phyloP scores from a whole-genome alignment of 805 yeast species.

The Schizosaccharomyces pombe region DNA sequence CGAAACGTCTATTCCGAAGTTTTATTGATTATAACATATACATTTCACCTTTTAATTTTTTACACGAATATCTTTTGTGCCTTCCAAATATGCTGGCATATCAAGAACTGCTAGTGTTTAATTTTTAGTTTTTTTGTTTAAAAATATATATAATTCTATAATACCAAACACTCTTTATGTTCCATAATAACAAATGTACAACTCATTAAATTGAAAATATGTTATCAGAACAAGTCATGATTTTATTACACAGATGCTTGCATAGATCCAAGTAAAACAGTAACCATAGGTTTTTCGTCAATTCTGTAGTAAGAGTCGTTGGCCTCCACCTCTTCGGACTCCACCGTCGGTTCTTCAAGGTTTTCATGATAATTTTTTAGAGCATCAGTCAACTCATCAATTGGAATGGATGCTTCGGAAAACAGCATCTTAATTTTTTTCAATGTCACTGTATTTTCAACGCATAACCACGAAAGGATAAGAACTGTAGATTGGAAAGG shows the following conservation, averaged over 20 bases:
- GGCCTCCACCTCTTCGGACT: neutral
- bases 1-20: neutral
- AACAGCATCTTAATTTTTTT: neutral
- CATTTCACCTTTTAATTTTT: neutral
- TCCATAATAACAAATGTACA: too few relatives aligned
- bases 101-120: too few relatives aligned
- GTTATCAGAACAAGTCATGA: too few relatives aligned
- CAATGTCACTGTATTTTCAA: constrained; percentile 9
- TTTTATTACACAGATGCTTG: too few relatives aligned
- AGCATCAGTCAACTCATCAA: neutral
- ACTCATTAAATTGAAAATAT: too few relatives aligned
- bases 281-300: neutral
- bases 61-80: too few relatives aligned
- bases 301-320: neutral
- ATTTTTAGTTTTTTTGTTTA: too few relatives aligned
- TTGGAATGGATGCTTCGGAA: neutral
- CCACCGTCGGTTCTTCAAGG: neutral
- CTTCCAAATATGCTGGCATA: too few relatives aligned
- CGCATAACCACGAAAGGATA: constrained; percentile 10
- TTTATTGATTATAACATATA: neutral
- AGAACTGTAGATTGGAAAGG: constrained; percentile 9
- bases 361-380: neutral
- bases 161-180: too few relatives aligned
- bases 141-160: too few relatives aligned
- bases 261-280: neutral